Conservation (phyloP, 192 early-diverging fungal species). For the Coemansia sp. region DNA sequence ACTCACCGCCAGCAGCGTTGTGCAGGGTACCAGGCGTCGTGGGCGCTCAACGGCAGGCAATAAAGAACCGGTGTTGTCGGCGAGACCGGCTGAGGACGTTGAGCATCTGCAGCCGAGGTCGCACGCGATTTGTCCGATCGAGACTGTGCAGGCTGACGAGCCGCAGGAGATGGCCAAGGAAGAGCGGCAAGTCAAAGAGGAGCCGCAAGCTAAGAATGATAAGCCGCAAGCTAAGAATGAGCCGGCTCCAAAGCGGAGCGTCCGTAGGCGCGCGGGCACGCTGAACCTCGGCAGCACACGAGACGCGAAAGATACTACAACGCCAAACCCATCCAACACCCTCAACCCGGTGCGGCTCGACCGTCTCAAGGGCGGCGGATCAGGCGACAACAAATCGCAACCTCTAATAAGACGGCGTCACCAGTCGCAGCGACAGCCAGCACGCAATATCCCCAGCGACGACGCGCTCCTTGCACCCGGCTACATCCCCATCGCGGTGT, state of each 20-base stretch:
- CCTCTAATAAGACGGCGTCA: neutral
- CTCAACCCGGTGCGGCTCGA: neutral
- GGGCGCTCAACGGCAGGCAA: neutral
- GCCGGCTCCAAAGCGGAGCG: neutral
- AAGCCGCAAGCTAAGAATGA: neutral
- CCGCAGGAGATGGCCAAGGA: neutral
- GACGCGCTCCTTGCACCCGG: neutral
- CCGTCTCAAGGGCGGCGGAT: neutral
- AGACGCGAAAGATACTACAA: neutral
- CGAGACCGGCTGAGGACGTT: neutral
- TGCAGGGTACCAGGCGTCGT: neutral
- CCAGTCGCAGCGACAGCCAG: neutral
- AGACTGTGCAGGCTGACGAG: conserved; percentile 10
- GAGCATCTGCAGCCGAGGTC: neutral
- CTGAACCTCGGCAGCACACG: conserved; percentile 1
- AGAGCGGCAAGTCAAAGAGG: too few relatives aligned
- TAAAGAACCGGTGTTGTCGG: neutral
- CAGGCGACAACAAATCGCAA: neutral
- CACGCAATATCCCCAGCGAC: neutral
- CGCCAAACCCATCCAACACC: too few relatives aligned
- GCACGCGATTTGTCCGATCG: conserved; percentile 23
- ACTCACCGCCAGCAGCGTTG: neutral
- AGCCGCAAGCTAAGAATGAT: neutral
- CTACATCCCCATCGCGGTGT: conserved; percentile 37
- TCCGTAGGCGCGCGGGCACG: conserved; percentile 2